Conservation (phyloP, 2,329 filamentous ascomycete genomes). For the Apiospora kogelbergensis region DNA sequence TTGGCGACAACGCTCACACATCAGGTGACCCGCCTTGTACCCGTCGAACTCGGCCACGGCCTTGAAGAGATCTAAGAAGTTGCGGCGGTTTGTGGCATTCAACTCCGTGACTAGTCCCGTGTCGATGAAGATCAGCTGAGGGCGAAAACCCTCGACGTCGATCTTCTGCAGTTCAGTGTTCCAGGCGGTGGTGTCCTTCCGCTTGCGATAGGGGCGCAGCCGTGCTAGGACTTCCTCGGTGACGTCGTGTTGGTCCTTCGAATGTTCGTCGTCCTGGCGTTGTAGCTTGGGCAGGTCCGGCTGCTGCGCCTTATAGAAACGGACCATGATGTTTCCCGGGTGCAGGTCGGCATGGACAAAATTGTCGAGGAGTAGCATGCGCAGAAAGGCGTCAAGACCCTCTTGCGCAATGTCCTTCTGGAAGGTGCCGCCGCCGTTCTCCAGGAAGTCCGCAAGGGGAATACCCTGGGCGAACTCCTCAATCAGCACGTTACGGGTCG, state of each 20-base stretch:
- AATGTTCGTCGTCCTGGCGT: conserved; percentile 28
- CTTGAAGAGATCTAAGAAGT: conserved; percentile 95
- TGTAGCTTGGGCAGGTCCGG: conserved; percentile 60
- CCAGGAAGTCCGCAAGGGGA: conserved; percentile 84
- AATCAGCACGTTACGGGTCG: conserved; percentile 86
- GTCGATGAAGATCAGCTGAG: conserved; percentile 96
- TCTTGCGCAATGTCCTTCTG: conserved; percentile 94
- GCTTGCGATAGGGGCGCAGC: conserved; percentile 68
- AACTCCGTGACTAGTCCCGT: conserved; percentile 94
- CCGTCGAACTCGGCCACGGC: conserved; percentile 96
- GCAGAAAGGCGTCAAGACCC: conserved; percentile 90
- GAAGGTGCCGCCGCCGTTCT: conserved; percentile 88
- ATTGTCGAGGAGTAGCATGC: conserved; percentile 96
- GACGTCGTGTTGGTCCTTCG: conserved; percentile 57
- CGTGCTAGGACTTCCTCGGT: conserved; percentile 84
- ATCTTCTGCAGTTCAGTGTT: conserved; percentile 70
- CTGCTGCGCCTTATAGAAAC: conserved; percentile 84
- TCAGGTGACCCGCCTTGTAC: conserved; percentile 89
- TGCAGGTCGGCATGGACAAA: conserved; percentile 97
- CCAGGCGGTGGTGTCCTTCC: conserved; percentile 69
- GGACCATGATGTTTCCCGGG: conserved; percentile 98
- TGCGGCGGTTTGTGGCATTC: conserved; percentile 79
- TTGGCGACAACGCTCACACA: conserved; percentile 93
- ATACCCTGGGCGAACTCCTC: conserved; percentile 97
- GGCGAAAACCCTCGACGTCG: conserved; percentile 84